Evolutionary conservation across 2,329 filamentous ascomycete genomes (phyloP), one percentile per base, ranked within the genome.

Genomic region (Diaporthe destruens): DNA sequence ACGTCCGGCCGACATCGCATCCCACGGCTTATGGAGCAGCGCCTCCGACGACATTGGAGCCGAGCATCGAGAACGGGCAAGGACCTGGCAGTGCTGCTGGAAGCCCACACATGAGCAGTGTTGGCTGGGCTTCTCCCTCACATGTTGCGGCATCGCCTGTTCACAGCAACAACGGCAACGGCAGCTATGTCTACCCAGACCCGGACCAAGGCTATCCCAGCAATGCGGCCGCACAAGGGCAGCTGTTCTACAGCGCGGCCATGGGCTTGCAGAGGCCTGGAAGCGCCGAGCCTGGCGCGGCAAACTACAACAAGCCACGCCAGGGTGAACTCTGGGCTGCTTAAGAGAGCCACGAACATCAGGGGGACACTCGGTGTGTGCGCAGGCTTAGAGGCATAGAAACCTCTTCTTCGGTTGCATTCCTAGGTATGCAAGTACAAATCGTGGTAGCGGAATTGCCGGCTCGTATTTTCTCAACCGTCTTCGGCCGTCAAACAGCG

Each of bases 111-210:
- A 94, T 98, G 90, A 83, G 85, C 74, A 91, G 88, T 74, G 88
- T 94, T 75, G 93, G 94, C 70, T 98, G 96, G 95, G 93, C 94
- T 76, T 97, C 95, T 6, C 95, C 95, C 5, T 90, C 91, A 2
- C 93, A 95, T 76, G 89, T 90, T 75, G 73, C 61, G 29, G 88
- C 89, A 42, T 90, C 94, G 76, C 90, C 92, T 12, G 92, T 93
- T 11, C 93, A 95, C 74, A 86, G 84, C 77, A 74, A 72, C 59
- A 85, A 83, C 42, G 83, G 88, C 56, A 90, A 89, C 65, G 87
- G 86, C 75, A 72, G 73, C 59, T 95, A 94, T 75, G 91, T 93
- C 74, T 98, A 97, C 79, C 90, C 92, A 9, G 97, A 98, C 77
- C 93, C 94, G 0, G 94, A 97, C 77, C 68, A 72, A 34, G 89